Evolutionary conservation across 495 filamentous ascomycete species (phyloP).

Genomic region (Penicillium samsonianum): DNA sequence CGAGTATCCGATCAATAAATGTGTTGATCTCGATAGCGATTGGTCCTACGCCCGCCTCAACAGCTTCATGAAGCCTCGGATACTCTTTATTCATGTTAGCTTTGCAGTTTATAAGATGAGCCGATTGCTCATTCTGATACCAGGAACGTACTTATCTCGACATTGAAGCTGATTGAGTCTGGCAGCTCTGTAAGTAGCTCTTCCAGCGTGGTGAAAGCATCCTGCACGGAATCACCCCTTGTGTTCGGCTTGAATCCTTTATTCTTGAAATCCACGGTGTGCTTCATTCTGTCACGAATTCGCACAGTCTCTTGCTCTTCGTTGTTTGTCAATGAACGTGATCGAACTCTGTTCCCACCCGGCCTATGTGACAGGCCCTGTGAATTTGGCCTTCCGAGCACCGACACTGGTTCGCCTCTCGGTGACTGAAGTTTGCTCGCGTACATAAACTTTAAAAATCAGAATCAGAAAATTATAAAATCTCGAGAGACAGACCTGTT

Average conservation of each 20-base stretch:
- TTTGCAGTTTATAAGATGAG: too few relatives aligned
- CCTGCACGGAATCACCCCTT: conserved; percentile 39
- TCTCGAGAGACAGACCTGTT: conserved; percentile 30
- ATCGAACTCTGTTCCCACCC: conserved; percentile 43
- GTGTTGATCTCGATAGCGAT: conserved; percentile 43
- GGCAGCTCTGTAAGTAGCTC: conserved; percentile 38
- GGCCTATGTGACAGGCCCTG: background rate
- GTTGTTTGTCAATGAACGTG: conserved; percentile 13
- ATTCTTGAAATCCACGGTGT: conserved; percentile 36
- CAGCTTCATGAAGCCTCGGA: conserved; percentile 42
- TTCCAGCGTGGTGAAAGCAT: conserved; percentile 35
- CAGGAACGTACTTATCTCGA: conserved; percentile 40
- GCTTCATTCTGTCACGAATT: conserved; percentile 34
- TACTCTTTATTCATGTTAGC: conserved; percentile 19
- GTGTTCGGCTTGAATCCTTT: conserved; percentile 42
- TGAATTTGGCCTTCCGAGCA: background rate
- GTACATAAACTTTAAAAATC: conserved; percentile 25
- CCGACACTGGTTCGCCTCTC: background rate
- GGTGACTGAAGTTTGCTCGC: conserved; percentile 25
- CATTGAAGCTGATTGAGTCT: conserved; percentile 33
- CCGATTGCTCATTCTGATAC: too few relatives aligned
- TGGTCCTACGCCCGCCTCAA: conserved; percentile 35
- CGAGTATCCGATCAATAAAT: conserved; percentile 42
- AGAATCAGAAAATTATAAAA: background rate
- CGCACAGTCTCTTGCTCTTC: conserved; percentile 10